These are phyloP conservation scores for Acorus calamus DNA, from an alignment of 106 monocot species.

Conservation along the genomic window DNA sequence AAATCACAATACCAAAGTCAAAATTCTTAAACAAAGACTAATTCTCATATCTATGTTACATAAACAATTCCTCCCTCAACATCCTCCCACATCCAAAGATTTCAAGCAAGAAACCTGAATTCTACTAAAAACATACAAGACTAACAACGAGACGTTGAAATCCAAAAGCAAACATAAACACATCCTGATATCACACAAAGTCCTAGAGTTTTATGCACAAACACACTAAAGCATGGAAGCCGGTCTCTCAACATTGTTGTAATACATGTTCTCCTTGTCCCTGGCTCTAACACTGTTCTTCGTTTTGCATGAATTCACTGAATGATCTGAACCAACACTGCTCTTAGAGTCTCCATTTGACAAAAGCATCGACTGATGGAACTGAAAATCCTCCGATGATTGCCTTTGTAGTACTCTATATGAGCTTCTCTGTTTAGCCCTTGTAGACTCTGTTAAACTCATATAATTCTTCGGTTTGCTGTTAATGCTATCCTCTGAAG, in stretches of 20 bases:
- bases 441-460: conserved; percentile 55
- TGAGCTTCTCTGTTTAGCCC: conserved; percentile 36
- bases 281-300: conserved; percentile 13
- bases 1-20: too few relatives aligned
- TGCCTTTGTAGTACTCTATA: conserved; percentile 6
- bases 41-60: too few relatives aligned
- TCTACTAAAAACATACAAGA: not conserved
- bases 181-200: not conserved
- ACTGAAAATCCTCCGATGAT: conserved; percentile 9
- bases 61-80: too few relatives aligned
- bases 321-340: conserved; percentile 15
- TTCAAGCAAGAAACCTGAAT: too few relatives aligned
- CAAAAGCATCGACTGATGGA: conserved; percentile 8
- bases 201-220: not conserved
- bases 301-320: conserved; percentile 4
- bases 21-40: too few relatives aligned
- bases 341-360: conserved; percentile 21
- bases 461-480: conserved; percentile 45
- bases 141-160: conserved; percentile 13
- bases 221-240: conserved; percentile 4
- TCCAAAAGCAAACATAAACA: conserved; percentile 1
- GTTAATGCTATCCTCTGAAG: conserved; percentile 24
- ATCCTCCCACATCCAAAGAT: too few relatives aligned
- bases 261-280: conserved; percentile 20
- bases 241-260: conserved; percentile 3